A percentile compares a stretch with the other conserved stretches of the same genome.
Evolutionary conservation across 139 green algal genomes (phyloP).

Genomic region (Chlamydomonas schloesseri): DNA sequence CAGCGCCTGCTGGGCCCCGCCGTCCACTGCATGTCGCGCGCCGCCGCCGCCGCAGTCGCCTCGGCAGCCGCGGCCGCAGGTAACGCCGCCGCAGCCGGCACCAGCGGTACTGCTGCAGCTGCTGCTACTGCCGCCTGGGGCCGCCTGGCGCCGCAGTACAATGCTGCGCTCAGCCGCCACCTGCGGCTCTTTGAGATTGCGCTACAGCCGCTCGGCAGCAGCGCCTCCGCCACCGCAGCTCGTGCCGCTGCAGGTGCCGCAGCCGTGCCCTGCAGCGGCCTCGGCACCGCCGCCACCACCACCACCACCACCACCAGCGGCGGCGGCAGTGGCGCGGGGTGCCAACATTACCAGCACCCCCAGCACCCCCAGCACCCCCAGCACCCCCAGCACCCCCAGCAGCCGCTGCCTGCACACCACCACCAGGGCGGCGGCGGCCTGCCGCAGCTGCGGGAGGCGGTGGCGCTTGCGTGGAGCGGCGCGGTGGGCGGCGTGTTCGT

Average conservation of each 20-base stretch:
- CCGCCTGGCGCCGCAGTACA: not conserved
- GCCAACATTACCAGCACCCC: too few relatives aligned
- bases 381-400: too few relatives aligned
- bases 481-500: not conserved
- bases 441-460: not conserved
- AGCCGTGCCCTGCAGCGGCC: too few relatives aligned
- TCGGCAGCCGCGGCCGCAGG: not conserved
- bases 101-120: not conserved
- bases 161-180: not conserved
- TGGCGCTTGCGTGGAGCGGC: not conserved
- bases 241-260: not conserved
- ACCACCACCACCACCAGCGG: too few relatives aligned
- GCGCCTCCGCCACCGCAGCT: too few relatives aligned
- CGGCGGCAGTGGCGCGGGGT: too few relatives aligned
- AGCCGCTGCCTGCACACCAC: too few relatives aligned
- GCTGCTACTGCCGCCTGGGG: not conserved
- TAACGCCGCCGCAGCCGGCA: not conserved
- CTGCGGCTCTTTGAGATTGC: not conserved
- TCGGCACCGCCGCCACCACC: too few relatives aligned
- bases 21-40: not conserved
- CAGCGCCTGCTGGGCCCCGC: conserved; percentile 14
- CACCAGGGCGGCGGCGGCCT: too few relatives aligned
- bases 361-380: too few relatives aligned
- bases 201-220: not conserved
- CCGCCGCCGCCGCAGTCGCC: not conserved